Evolutionary conservation across 306 rosid species (phyloP).

Genomic region (peach (Prunus persica)): Prunus_persica_NCBIv2 NC_034013.1:15173001-15173500

Average conservation of each 20-base stretch:
- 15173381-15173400: constrained; percentile 51
- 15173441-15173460: constrained; percentile 94
- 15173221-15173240: constrained; percentile 81
- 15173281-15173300: constrained; percentile 68
- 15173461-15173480: constrained; percentile 77
- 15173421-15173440: constrained; percentile 77
- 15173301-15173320: neutral
- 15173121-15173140: constrained; percentile 85
- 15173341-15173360: neutral
- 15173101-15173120: constrained; percentile 25
- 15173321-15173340: neutral
- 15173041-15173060: neutral
- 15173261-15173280: constrained; percentile 74
- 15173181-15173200: constrained; percentile 83
- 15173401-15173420: constrained; percentile 59
- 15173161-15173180: constrained; percentile 75
- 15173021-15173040: neutral
- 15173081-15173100: neutral
- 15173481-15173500: constrained; percentile 75
- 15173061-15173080: neutral
- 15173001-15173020: neutral
- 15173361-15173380: constrained; percentile 26
- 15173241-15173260: constrained; percentile 73
- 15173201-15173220: constrained; percentile 60
- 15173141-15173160: constrained; percentile 74